These are phyloP conservation scores for Cavenderia fasciculata DNA, from an alignment of 78 protist genomes.

Conservation along the genomic window DNA sequence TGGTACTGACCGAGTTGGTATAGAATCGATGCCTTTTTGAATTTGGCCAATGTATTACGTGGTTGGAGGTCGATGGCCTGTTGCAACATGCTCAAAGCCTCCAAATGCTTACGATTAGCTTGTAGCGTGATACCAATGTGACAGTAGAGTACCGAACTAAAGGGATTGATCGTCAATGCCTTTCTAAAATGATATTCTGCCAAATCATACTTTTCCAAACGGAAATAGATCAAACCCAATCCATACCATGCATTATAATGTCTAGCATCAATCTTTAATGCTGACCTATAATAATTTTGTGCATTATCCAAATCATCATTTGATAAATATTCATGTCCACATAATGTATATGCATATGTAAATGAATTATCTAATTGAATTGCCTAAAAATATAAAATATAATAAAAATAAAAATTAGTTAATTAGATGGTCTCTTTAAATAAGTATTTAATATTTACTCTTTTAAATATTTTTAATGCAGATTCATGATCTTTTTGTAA, in stretches of 20 bases:
- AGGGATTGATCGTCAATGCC: slow-evolving; percentile 87
- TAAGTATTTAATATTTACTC: slow-evolving; percentile 14
- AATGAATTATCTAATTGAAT: slow-evolving; percentile 81
- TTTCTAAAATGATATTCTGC: slow-evolving; percentile 88
- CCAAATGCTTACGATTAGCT: slow-evolving; percentile 13
- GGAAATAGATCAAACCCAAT: slow-evolving; percentile 78
- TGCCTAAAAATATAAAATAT: slow-evolving; percentile 32
- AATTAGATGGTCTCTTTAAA: background rate
- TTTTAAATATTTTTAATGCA: slow-evolving; percentile 88
- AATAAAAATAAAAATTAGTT: background rate
- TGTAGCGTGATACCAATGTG: slow-evolving; percentile 90
- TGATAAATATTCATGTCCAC: slow-evolving; percentile 92
- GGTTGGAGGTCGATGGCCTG: slow-evolving; percentile 82
- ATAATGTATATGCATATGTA: slow-evolving; percentile 93
- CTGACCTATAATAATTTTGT: slow-evolving; percentile 78
- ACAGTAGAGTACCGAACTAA: slow-evolving; percentile 87
- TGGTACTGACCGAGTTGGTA: slow-evolving; percentile 33
- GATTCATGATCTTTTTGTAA: slow-evolving; percentile 88
- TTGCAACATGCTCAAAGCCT: slow-evolving; percentile 67
- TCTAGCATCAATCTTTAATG: slow-evolving; percentile 84
- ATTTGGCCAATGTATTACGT: slow-evolving; percentile 82
- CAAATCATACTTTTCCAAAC: slow-evolving; percentile 91
- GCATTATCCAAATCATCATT: slow-evolving; percentile 92
- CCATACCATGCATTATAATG: slow-evolving; percentile 95
- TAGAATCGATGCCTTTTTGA: slow-evolving; percentile 71